Evolutionary conservation across 306 rosid species (phyloP), one percentile per base, ranked within the genome.

Genomic region (Cucurbita moschata): DNA sequence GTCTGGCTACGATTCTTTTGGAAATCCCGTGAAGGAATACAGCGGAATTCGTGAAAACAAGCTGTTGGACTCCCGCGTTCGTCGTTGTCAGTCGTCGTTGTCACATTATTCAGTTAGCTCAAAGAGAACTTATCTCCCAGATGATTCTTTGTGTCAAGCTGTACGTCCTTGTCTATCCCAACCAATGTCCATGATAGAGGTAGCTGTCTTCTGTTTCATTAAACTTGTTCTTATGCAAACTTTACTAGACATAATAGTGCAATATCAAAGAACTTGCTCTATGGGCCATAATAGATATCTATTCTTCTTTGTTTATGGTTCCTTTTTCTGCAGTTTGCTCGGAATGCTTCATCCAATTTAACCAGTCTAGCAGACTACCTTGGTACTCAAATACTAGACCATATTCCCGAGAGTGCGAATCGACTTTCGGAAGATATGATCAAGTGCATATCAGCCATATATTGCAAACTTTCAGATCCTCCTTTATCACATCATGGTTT

Each of bases 361-460:
- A 82, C 88, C 57, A 91, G 99, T 77, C 87, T 95, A 43, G 99
- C 99, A 4, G 99, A 95, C 78, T 97, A 95, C 86, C 97, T 95
- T 1, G 99, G 99, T 8, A 88, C 99, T 6, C 79, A 90, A 67
- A 83, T 95, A 62, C 80, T 95, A 3, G 97, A 95, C 78, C 96
- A 91, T 80, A 74, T 91, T 59, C 89, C 86, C 4, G 86, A 84
- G 68, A 73, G 85, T 47, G 92, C 97, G 51, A 95, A 95, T 46
- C 85, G 83, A 67, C 89, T 95, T 74, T 89, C 97, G 1, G 99
- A 95, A 81, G 97, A 95, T 30, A 91, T 95, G 99, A 79, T 95
- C 51, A 95, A 89, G 82, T 91, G 96, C 90, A 91, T 95, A 82
- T 84, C 99, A 68, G 85, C 86, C 26, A 85, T 95, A 82, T 95